Conservation (phyloP, 345 rosid species). For the Ailanthus altissimus region DNA sequence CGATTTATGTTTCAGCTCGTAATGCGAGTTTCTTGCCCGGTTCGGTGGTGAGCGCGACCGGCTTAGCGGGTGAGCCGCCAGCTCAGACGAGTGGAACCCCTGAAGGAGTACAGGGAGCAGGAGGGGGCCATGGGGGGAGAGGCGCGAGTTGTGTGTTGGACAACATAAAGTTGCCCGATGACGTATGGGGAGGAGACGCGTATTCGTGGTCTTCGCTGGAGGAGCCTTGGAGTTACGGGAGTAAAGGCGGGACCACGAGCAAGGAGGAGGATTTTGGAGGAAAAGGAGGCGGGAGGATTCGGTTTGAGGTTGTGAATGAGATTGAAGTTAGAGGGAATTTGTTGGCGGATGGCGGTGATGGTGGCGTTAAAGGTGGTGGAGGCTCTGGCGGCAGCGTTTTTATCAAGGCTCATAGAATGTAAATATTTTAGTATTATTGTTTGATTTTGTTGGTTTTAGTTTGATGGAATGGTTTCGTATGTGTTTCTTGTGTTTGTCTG, state of each 20-base stretch:
- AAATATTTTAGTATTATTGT: constrained; percentile 21
- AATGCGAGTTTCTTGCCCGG: constrained; percentile 41
- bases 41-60: constrained; percentile 54
- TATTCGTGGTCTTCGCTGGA: constrained; percentile 68
- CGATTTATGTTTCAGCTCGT: constrained; percentile 42
- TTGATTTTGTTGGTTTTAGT: background rate
- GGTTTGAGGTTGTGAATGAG: constrained; percentile 34
- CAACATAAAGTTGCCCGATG: constrained; percentile 60
- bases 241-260: constrained; percentile 69
- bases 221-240: constrained; percentile 69
- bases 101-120: constrained; percentile 55
- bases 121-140: constrained; percentile 75
- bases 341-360: constrained; percentile 59
- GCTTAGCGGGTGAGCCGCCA: constrained; percentile 63
- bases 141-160: constrained; percentile 68
- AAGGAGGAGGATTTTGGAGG: constrained; percentile 64
- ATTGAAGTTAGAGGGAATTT: constrained; percentile 51
- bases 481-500: background rate
- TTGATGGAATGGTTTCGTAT: constrained; percentile 7
- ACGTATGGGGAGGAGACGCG: constrained; percentile 78
- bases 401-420: constrained; percentile 63
- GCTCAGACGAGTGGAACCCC: constrained; percentile 67
- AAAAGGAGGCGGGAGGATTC: constrained; percentile 67
- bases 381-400: constrained; percentile 74
- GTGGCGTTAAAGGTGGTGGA: constrained; percentile 61